These are phyloP conservation scores for Candida lessepsii DNA, from an alignment of 805 yeast species.

Conservation along the genomic window DNA sequence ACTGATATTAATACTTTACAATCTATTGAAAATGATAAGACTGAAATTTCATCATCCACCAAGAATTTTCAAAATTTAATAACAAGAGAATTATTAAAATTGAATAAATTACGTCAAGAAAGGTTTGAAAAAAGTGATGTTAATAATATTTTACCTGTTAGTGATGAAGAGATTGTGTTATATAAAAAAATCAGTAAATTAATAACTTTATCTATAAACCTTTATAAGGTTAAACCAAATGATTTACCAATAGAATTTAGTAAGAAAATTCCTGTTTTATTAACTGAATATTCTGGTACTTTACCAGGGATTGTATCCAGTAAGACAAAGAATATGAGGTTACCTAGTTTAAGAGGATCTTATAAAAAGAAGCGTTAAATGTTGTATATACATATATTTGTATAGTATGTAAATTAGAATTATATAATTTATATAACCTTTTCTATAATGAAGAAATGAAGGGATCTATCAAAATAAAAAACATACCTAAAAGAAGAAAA, in stretches of 20 bases:
- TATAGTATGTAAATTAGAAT: constrained; percentile 10
- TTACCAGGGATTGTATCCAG: constrained; percentile 59
- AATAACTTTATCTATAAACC: constrained; percentile 30
- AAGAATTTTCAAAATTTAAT: constrained; percentile 33
- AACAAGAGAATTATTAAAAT: constrained; percentile 29
- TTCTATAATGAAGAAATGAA: too few species aligned
- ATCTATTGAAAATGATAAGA: constrained; percentile 25
- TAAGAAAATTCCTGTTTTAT: constrained; percentile 61
- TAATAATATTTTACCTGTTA: constrained; percentile 25
- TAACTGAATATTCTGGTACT: constrained; percentile 72
- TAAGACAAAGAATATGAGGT: constrained; percentile 23
- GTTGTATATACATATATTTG: too few species aligned
- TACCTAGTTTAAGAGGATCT: constrained; percentile 40
- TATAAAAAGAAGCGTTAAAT: constrained; percentile 31
- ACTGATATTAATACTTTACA: constrained; percentile 24
- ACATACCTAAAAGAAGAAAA: too few species aligned
- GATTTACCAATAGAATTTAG: constrained; percentile 30
- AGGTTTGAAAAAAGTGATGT: constrained; percentile 32
- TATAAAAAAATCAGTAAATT: constrained; percentile 32
- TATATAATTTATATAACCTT: constrained; percentile 8
- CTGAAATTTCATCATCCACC: constrained; percentile 25
- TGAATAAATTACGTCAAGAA: constrained; percentile 42
- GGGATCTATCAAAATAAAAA: too few species aligned
- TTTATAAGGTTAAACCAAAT: constrained; percentile 25
- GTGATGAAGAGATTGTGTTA: constrained; percentile 24